Base-by-base conservation (phyloP, 2,329 filamentous ascomycete genomes). In the Beauveria pseudobassiana region DNA sequence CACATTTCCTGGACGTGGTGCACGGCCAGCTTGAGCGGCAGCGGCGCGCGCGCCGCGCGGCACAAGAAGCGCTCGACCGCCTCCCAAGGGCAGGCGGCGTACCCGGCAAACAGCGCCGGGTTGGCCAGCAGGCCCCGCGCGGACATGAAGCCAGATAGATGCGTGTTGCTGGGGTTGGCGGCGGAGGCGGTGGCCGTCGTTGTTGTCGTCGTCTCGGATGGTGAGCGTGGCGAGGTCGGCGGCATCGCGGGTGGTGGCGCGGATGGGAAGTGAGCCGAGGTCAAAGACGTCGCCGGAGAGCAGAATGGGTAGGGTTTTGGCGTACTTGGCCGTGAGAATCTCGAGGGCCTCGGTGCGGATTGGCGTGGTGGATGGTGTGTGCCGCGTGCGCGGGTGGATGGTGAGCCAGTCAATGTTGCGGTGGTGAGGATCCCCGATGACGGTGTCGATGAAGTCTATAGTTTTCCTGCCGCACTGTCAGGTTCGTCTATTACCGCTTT, bases 231-330 rank as follows among this genome's bases (percentile, higher is more conserved):
- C 75, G 63, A 63, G 72, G 72, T 28, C 74, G 30, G 26, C 74
- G 73, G 63, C 59, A 5, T 63, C 42, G 28, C 28, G 14, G 50
- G 64, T 24, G 40, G 65, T 69, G 7, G 71, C 65, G 28, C 69
- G 65, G 54, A 82, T 78, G 14, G 81, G 81, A 28, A 85, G 73
- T 12, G 77, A 67, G 56, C 72, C 72, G 56, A 87, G 75, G 34
- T 84, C 80, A 66, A 88, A 89, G 22, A 88, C 82, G 66, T 90
- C 87, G 18, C 87, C 87, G n/a, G 87, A 89, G 3, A 87, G 80
- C 7, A 90, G 75, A 43, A 88, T 79, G 0, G 87, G 87, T 0
- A 89, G 77, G n/a, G 74, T 76, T 55, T 76, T 69, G 55, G 82
- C 74, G 69, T 82, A 81, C 65, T 77, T 80, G 16, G 77, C 73